A percentile compares a stretch with the other conserved stretches of the same genome.
Conservation (phyloP, 257 asterid genomes). For the Solanum pinnatisectum region DNA sequence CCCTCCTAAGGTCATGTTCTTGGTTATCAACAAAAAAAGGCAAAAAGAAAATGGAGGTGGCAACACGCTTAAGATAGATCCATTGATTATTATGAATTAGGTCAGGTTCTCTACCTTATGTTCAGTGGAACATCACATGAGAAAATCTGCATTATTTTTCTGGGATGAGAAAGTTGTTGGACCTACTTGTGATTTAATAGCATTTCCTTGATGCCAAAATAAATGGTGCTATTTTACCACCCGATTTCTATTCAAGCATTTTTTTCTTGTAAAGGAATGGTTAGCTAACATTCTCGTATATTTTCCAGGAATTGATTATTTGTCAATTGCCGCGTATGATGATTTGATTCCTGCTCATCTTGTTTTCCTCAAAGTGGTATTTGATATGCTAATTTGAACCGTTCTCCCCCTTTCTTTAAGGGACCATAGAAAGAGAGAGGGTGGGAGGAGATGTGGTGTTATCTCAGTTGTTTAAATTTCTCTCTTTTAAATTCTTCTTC, state of each 20-base stretch:
- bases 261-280: not conserved
- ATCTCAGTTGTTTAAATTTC: not conserved
- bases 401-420: not conserved
- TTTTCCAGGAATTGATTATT: slow-evolving; percentile 70
- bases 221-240: not conserved
- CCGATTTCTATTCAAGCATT: not conserved
- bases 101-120: not conserved
- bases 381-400: not conserved
- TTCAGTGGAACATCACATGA: not conserved
- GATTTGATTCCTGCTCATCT: slow-evolving; percentile 72
- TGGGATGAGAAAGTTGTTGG: not conserved
- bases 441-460: not conserved
- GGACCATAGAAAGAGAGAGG: not conserved
- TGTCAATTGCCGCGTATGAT: slow-evolving; percentile 81
- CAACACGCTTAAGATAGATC: not conserved
- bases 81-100: not conserved
- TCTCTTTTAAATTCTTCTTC: not conserved
- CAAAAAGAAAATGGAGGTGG: not conserved
- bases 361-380: slow-evolving; percentile 45
- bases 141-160: not conserved
- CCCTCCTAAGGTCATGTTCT: too few species aligned
- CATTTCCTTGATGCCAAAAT: too few species aligned
- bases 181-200: not conserved
- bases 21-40: not conserved
- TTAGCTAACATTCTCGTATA: not conserved